Conservation (phyloP, 2,329 filamentous ascomycete genomes). For the Aspergillus sp. region DNA sequence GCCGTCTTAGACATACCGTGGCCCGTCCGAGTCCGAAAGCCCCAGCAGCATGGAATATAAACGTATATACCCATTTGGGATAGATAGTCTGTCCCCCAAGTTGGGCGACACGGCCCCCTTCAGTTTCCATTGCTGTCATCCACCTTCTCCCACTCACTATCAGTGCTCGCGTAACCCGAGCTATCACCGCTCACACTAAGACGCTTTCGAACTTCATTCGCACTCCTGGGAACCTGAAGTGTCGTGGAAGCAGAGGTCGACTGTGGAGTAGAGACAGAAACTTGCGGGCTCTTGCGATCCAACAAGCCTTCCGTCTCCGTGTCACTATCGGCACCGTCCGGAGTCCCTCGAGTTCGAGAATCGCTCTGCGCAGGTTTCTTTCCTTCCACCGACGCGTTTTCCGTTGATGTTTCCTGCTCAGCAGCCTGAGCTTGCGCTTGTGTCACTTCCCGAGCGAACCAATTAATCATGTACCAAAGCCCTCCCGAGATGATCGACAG, state of each 20-base stretch:
- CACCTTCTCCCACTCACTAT: constrained; percentile 98
- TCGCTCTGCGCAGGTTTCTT: constrained; percentile 26
- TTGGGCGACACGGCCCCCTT: not conserved
- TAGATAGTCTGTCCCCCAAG: not conserved
- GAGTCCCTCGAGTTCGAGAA: constrained; percentile 29
- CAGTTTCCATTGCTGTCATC: constrained; percentile 48
- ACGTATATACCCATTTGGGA: not conserved
- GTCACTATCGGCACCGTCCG: constrained; percentile 47
- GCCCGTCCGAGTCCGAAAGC: not conserved
- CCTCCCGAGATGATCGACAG: constrained; percentile 79
- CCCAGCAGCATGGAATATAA: not conserved
- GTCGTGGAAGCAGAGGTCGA: constrained; percentile 34
- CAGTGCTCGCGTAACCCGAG: constrained; percentile 72
- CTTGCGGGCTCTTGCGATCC: constrained; percentile 23
- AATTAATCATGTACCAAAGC: constrained; percentile 94
- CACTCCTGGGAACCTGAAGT: constrained; percentile 54
- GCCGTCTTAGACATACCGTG: not conserved
- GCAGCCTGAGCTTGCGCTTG: constrained; percentile 55
- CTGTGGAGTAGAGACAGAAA: constrained; percentile 19
- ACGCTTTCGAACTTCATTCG: constrained; percentile 49
- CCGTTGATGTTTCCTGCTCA: constrained; percentile 49
- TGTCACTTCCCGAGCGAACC: constrained; percentile 77
- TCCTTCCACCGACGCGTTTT: constrained; percentile 37
- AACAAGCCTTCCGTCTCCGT: constrained; percentile 46
- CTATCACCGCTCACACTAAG: constrained; percentile 53